Percentiles rank a stretch among this genome's conserved stretches.
Conservation (phyloP, 2,329 filamentous ascomycete genomes). For the Macrophomina pseudophaseolina region DNA sequence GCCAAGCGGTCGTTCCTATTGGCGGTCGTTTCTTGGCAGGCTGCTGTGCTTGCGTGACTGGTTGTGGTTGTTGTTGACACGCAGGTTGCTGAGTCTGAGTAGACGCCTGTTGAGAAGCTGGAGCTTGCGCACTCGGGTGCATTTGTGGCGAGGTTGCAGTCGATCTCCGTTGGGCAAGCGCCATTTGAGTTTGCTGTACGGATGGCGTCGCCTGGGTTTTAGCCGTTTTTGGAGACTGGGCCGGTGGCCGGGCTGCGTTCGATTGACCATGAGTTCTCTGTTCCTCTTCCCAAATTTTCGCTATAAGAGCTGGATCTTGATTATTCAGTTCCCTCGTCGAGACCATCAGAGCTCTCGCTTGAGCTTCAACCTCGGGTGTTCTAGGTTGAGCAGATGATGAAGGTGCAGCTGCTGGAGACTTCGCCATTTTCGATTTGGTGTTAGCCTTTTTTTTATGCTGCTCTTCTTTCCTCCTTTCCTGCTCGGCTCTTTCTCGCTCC, state of each 20-base stretch:
- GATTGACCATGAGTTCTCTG: slow-evolving; percentile 41
- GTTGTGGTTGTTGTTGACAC: background rate
- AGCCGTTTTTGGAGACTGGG: background rate
- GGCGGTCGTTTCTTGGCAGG: background rate
- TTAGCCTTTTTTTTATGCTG: slow-evolving; percentile 30
- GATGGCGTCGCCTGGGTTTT: background rate
- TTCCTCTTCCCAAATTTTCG: slow-evolving; percentile 63
- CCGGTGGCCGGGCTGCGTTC: background rate
- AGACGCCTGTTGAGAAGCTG: background rate
- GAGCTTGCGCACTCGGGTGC: background rate
- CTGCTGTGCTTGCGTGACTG: background rate
- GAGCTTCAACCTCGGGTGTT: slow-evolving; percentile 42
- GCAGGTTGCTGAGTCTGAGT: background rate
- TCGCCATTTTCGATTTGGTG: slow-evolving; percentile 37
- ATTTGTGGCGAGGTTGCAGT: background rate
- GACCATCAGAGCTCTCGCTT: slow-evolving; percentile 61
- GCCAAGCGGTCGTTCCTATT: slow-evolving; percentile 54
- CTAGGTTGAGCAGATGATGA: background rate
- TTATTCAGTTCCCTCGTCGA: slow-evolving; percentile 63
- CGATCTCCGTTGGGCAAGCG: background rate
- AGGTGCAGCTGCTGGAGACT: slow-evolving; percentile 29
- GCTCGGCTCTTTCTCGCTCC: slow-evolving; percentile 26
- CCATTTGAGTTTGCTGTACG: background rate
- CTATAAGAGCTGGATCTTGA: slow-evolving; percentile 60
- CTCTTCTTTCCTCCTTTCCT: slow-evolving; percentile 30